phyloP scores from a whole-genome alignment of 768 basidiomycete genomes.

The Auricularia heimuer region DNA sequence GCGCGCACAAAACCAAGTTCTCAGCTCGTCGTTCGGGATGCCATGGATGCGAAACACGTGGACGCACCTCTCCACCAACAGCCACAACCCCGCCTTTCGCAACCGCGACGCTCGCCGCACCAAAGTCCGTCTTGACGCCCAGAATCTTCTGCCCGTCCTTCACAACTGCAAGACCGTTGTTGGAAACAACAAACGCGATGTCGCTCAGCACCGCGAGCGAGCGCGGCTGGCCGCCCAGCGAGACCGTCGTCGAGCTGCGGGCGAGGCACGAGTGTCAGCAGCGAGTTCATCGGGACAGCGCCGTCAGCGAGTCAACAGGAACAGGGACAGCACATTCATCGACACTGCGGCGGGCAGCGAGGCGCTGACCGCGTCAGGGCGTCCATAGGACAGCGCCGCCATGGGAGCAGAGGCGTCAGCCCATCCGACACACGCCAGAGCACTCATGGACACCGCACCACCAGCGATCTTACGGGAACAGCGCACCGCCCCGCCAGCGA shows the following conservation, averaged over 20 bases:
- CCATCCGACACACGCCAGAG: no score
- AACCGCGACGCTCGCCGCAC: conserved; percentile 59
- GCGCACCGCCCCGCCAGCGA: no score
- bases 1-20: neutral
- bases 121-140: conserved; percentile 26
- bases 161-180: neutral
- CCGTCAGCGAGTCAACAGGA: no score
- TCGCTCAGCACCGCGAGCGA: neutral
- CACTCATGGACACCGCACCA: no score
- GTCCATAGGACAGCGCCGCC: no score
- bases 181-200: neutral
- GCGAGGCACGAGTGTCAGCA: neutral
- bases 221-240: neutral
- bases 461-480: no score
- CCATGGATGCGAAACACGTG: neutral
- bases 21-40: no score
- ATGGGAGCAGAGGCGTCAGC: no score
- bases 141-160: neutral
- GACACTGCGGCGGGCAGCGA: no score
- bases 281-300: conserved; percentile 1
- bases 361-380: no score
- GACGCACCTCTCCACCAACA: conserved; percentile 63
- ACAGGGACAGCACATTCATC: no score
- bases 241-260: neutral
- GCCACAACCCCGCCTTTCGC: conserved; percentile 56